A percentile compares a stretch with the other conserved stretches of the same genome.
Evolutionary conservation across 805 yeast species (phyloP).

Genomic region (Zygosaccharomyces pseudorouxii): DNA sequence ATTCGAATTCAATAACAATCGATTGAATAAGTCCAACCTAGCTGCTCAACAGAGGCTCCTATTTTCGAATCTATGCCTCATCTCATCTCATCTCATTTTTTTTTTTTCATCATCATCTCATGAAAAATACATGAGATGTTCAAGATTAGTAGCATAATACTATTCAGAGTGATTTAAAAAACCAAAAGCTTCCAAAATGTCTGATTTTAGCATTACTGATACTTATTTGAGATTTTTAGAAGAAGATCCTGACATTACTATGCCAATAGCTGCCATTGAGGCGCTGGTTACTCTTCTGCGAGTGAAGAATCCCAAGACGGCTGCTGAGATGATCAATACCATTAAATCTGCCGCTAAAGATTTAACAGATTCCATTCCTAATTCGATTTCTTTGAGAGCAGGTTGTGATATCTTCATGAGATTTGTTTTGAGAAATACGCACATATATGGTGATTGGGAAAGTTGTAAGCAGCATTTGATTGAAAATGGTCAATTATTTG

Average conservation of each 20-base stretch:
- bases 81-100: constrained; percentile 3
- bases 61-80: not conserved
- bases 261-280: constrained; percentile 99
- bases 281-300: constrained; percentile 78
- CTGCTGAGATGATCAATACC: constrained; percentile 83
- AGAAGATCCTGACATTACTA: constrained; percentile 94
- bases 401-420: constrained; percentile 97
- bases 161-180: not conserved
- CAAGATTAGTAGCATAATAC: not conserved
- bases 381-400: constrained; percentile 89
- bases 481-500: constrained; percentile 88
- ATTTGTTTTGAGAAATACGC: constrained; percentile 84
- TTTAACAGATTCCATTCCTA: constrained; percentile 74
- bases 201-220: constrained; percentile 71
- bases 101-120: not conserved
- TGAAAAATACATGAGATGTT: constrained; percentile 1
- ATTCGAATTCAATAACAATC: not conserved
- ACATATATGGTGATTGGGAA: constrained; percentile 88
- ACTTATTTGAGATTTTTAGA: constrained; percentile 74
- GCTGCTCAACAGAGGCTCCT: not conserved
- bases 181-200: constrained; percentile 10
- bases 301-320: constrained; percentile 84
- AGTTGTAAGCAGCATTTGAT: constrained; percentile 82
- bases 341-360: constrained; percentile 71
- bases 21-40: not conserved